These are phyloP conservation scores for Triticum monococcum DNA, from an alignment of 176 grass and related monocot species.

Conservation along the genomic window DNA sequence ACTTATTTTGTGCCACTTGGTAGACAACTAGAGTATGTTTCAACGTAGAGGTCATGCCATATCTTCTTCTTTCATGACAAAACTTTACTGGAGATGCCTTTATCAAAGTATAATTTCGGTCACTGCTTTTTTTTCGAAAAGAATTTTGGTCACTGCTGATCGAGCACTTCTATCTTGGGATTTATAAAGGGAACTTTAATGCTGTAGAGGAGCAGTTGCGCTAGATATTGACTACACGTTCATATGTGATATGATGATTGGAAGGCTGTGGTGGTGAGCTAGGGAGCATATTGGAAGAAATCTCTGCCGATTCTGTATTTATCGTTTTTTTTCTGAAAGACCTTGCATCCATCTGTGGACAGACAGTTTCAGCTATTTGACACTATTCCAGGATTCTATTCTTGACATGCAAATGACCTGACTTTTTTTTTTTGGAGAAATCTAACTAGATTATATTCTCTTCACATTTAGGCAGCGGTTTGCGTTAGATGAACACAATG, in stretches of 20 bases:
- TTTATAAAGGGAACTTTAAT: slow-evolving; percentile 13
- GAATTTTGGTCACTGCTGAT: background rate
- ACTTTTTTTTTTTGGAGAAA: background rate
- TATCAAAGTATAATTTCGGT: background rate
- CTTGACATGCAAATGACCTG: slow-evolving; percentile 14
- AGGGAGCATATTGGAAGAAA: slow-evolving; percentile 18
- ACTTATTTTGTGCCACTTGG: slow-evolving; percentile 3
- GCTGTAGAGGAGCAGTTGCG: background rate
- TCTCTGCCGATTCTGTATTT: slow-evolving; percentile 24
- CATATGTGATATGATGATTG: slow-evolving; percentile 16
- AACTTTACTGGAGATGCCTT: background rate
- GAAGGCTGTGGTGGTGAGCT: slow-evolving; percentile 20
- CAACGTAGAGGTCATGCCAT: background rate
- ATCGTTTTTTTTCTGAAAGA: background rate
- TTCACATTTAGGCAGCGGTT: background rate
- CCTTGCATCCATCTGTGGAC: slow-evolving; percentile 5
- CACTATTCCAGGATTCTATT: slow-evolving; percentile 45
- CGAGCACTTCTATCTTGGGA: background rate
- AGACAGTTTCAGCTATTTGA: slow-evolving; percentile 19
- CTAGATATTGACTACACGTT: slow-evolving; percentile 17
- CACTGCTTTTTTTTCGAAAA: background rate
- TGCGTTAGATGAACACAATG: slow-evolving; percentile 27
- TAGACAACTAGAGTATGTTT: slow-evolving; percentile 5
- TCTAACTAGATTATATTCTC: slow-evolving; percentile 36
- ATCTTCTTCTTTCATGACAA: slow-evolving; percentile 13